Evolutionary conservation across 1,284 basidiomycete species (phyloP).

Genomic region (Ustilago hordei): DNA sequence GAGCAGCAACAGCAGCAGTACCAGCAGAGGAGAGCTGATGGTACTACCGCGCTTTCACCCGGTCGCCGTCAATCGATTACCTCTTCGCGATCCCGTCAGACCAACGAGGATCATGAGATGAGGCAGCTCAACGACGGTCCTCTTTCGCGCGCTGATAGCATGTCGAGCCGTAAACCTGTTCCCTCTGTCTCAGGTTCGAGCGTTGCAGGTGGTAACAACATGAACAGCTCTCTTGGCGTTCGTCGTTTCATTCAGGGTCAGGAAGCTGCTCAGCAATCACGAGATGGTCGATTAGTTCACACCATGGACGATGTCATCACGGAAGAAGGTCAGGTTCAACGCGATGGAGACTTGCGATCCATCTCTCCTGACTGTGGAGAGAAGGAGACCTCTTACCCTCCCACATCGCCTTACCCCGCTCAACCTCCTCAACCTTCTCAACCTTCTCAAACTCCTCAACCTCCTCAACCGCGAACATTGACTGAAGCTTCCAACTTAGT

Average conservation of each 20-base stretch:
- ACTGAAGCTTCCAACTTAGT: slow-evolving; percentile 21
- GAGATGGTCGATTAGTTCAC: slow-evolving; percentile 31
- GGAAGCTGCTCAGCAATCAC: neutral
- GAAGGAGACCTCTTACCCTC: slow-evolving; percentile 17
- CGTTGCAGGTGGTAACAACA: neutral
- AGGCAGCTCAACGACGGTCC: slow-evolving; percentile 28
- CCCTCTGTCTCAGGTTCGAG: neutral
- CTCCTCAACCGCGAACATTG: neutral
- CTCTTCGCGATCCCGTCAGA: slow-evolving; percentile 26
- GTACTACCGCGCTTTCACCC: slow-evolving; percentile 11
- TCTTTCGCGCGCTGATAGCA: slow-evolving; percentile 11
- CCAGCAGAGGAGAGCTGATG: neutral
- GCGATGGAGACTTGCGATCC: slow-evolving; percentile 23
- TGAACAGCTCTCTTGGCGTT: slow-evolving; percentile 40
- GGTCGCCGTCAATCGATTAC: slow-evolving; percentile 33
- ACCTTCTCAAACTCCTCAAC: neutral
- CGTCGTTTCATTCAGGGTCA: slow-evolving; percentile 39
- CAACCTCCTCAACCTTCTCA: no score
- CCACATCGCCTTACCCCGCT: slow-evolving; percentile 2
- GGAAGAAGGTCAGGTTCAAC: slow-evolving; percentile 25
- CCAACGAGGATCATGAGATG: slow-evolving; percentile 55
- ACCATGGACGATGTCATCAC: slow-evolving; percentile 47
- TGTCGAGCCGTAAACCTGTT: slow-evolving; percentile 3
- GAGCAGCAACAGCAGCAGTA: slow-evolving; percentile 2
- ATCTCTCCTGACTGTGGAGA: slow-evolving; percentile 20